Conservation (phyloP, 2,329 filamentous ascomycete genomes). For the Monosporascus sp. region DNA sequence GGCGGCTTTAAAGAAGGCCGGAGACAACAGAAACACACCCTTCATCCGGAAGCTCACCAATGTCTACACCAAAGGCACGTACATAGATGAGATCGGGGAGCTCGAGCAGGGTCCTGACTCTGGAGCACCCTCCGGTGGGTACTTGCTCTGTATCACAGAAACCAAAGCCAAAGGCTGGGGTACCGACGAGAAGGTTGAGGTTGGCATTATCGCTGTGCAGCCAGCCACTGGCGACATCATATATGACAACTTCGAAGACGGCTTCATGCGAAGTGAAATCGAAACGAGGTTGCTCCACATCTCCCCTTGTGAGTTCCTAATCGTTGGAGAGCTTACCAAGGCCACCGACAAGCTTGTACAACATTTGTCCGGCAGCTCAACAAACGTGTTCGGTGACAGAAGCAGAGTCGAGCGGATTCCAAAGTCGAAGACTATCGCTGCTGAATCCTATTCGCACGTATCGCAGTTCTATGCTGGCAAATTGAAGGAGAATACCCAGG, state of each 20-base stretch:
- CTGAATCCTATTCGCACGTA: conserved; percentile 82
- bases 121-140: conserved; percentile 64
- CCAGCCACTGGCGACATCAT: conserved; percentile 94
- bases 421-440: conserved; percentile 74
- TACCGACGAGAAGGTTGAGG: conserved; percentile 87
- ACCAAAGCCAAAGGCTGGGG: conserved; percentile 70
- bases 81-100: conserved; percentile 88
- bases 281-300: conserved; percentile 95
- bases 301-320: conserved; percentile 88
- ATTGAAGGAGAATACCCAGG: conserved; percentile 56
- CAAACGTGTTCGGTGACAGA: conserved; percentile 87
- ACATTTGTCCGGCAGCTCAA: conserved; percentile 82
- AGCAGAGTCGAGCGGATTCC: conserved; percentile 77
- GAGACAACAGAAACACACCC: conserved; percentile 88
- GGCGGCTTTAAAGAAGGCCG: conserved; percentile 88
- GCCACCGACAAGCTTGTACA: conserved; percentile 88
- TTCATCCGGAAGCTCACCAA: conserved; percentile 93
- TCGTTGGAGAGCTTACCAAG: conserved; percentile 85
- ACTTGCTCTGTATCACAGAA: conserved; percentile 89
- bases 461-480: conserved; percentile 89
- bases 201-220: conserved; percentile 90
- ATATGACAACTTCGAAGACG: conserved; percentile 93
- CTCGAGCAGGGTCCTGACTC: conserved; percentile 50
- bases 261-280: conserved; percentile 94
- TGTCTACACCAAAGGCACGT: conserved; percentile 96